phyloP scores from a whole-genome alignment of 192 early-diverging fungal genomes.

The Entomortierella parvispora region DNA sequence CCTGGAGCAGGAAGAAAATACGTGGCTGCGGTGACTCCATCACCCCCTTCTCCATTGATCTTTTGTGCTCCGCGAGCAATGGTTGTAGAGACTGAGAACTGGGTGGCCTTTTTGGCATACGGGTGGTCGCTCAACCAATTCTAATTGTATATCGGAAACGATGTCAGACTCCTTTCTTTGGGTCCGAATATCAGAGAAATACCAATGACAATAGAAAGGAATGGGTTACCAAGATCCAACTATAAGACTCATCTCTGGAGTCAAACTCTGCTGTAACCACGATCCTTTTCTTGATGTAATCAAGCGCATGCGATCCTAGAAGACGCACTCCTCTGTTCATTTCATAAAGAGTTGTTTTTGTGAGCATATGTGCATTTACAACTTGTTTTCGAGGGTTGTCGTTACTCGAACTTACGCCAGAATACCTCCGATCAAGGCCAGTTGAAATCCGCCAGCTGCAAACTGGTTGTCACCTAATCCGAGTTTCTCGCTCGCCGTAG shows the following conservation, averaged over 20 bases:
- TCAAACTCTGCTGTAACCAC: conserved; percentile 65
- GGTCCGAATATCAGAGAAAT: not conserved
- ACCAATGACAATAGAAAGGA: not conserved
- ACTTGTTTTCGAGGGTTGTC: no score
- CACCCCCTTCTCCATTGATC: conserved; percentile 53
- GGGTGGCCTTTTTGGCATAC: conserved; percentile 52
- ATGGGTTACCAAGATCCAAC: conserved; percentile 36
- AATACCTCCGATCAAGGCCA: conserved; percentile 57
- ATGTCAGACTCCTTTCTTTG: not conserved
- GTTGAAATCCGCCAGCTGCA: conserved; percentile 59
- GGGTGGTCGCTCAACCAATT: conserved; percentile 67
- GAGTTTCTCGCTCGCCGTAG: conserved; percentile 40
- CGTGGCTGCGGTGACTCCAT: conserved; percentile 37
- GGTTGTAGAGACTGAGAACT: conserved; percentile 62
- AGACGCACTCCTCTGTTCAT: conserved; percentile 36
- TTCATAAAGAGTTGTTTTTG: not conserved
- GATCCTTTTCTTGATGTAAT: conserved; percentile 56
- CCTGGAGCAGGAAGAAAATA: conserved; percentile 72
- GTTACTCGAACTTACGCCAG: conserved; percentile 19
- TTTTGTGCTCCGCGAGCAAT: conserved; percentile 56
- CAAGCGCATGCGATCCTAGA: conserved; percentile 55
- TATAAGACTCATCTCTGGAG: conserved; percentile 65
- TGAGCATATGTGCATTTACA: no score
- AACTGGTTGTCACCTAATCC: conserved; percentile 55
- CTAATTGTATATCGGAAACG: conserved; percentile 33